These are phyloP conservation scores for Termitomyces sp. DNA, from an alignment of 768 basidiomycete species.

Conservation along the genomic window DNA sequence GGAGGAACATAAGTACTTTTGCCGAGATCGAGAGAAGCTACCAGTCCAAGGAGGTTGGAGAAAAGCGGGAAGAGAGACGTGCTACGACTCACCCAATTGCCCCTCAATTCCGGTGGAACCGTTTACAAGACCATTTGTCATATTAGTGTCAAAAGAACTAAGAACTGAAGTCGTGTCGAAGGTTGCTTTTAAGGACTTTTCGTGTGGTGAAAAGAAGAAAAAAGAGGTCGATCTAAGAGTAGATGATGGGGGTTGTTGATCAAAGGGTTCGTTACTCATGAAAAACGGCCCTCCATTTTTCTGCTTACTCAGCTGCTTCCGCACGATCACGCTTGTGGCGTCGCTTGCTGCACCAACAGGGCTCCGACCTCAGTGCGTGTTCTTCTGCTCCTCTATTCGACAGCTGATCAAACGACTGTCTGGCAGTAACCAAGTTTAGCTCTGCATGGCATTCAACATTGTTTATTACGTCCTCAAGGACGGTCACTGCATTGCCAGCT, in stretches of 20 bases:
- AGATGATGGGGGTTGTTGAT: slow-evolving; percentile 25
- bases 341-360: not conserved
- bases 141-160: slow-evolving; percentile 42
- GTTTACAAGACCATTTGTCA: slow-evolving; percentile 92
- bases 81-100: slow-evolving; percentile 54
- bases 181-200: slow-evolving; percentile 20
- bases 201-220: slow-evolving; percentile 17
- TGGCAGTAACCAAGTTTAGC: too few species aligned
- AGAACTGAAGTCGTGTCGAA: slow-evolving; percentile 20
- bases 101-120: slow-evolving; percentile 65
- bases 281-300: slow-evolving; percentile 13
- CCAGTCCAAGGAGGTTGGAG: slow-evolving; percentile 2
- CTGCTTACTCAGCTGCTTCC: slow-evolving; percentile 19
- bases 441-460: not conserved
- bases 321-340: slow-evolving; percentile 17
- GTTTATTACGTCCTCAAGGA: not conserved
- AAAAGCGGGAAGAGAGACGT: slow-evolving; percentile 4
- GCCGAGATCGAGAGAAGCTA: slow-evolving; percentile 74
- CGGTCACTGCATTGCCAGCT: not conserved
- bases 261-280: slow-evolving; percentile 12
- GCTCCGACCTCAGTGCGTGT: not conserved
- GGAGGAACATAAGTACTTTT: slow-evolving; percentile 88
- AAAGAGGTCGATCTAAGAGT: slow-evolving; percentile 16
- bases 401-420: not conserved
- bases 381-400: not conserved